Conservation (phyloP, 306 rosid species). For the Oxytropis ochrocephala region DNA sequence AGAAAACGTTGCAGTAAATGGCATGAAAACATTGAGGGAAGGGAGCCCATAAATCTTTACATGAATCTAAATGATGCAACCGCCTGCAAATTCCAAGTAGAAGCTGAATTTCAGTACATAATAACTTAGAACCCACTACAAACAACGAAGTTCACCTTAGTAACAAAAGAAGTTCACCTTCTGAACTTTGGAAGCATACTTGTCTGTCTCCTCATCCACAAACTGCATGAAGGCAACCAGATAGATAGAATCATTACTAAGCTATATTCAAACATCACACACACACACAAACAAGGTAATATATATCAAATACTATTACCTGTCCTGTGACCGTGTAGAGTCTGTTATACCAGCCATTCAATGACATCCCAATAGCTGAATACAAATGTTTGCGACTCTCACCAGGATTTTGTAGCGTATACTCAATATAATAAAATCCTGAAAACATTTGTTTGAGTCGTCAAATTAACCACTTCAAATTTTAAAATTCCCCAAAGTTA, state of each 20-base stretch:
- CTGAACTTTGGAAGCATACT: constrained; percentile 50
- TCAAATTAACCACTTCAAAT: background rate
- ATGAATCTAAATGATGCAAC: constrained; percentile 63
- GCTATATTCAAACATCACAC: background rate
- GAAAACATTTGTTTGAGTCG: constrained; percentile 13
- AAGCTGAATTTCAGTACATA: constrained; percentile 2
- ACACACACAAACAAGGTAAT: background rate
- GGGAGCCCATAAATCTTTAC: constrained; percentile 20
- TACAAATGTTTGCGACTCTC: constrained; percentile 62
- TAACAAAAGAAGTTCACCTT: constrained; percentile 49
- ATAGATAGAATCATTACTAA: background rate
- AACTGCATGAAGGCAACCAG: constrained; percentile 38
- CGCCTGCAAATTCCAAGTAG: constrained; percentile 53
- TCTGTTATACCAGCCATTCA: constrained; percentile 86
- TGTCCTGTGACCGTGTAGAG: constrained; percentile 89
- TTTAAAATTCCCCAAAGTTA: background rate
- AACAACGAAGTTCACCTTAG: constrained; percentile 49
- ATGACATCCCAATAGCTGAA: constrained; percentile 86
- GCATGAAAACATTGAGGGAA: background rate
- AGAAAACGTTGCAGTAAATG: background rate
- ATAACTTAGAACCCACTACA: constrained; percentile 5
- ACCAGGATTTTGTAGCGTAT: constrained; percentile 69
- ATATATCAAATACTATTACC: constrained; percentile 31
- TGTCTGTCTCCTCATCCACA: constrained; percentile 59
- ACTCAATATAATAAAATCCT: constrained; percentile 82